phyloP scores from a whole-genome alignment of 257 asterid genomes.

The Nicotiana obtusifolia region DNA sequence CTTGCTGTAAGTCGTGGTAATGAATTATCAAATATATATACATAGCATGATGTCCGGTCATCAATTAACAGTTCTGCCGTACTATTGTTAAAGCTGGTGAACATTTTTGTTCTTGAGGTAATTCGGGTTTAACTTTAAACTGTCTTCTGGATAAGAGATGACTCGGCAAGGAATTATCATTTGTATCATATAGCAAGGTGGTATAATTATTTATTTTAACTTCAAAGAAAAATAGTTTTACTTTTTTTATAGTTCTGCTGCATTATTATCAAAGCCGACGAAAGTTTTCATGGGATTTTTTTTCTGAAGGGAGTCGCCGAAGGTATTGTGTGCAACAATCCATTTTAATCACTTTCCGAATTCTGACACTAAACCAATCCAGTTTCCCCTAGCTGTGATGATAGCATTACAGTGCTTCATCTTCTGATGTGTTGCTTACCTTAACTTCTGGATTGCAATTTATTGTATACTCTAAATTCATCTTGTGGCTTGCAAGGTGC shows the following conservation, averaged over 20 bases:
- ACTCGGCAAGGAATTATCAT: not conserved
- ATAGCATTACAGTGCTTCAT: not conserved
- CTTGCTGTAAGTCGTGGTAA: not conserved
- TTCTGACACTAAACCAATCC: not conserved
- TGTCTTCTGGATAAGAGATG: not conserved
- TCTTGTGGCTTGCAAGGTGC: constrained; percentile 47
- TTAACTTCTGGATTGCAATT: constrained; percentile 16
- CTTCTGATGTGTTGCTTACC: not conserved
- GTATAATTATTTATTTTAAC: not conserved
- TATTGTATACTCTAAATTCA: constrained; percentile 12
- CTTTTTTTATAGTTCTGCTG: not conserved
- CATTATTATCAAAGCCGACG: not conserved
- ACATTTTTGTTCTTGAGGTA: not conserved
- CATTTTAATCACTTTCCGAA: not conserved
- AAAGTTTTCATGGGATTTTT: not conserved
- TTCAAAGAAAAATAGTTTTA: too few relatives aligned
- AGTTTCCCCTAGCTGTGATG: not conserved
- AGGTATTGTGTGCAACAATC: not conserved
- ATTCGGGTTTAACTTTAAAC: not conserved
- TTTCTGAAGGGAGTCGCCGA: not conserved
- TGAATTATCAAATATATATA: not conserved
- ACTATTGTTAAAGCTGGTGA: not conserved
- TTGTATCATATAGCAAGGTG: not conserved
- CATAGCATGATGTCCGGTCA: not conserved
- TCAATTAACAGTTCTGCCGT: not conserved